Base-by-base conservation (phyloP, 768 basidiomycete species). In the Collybiopsis luxurians region DNA sequence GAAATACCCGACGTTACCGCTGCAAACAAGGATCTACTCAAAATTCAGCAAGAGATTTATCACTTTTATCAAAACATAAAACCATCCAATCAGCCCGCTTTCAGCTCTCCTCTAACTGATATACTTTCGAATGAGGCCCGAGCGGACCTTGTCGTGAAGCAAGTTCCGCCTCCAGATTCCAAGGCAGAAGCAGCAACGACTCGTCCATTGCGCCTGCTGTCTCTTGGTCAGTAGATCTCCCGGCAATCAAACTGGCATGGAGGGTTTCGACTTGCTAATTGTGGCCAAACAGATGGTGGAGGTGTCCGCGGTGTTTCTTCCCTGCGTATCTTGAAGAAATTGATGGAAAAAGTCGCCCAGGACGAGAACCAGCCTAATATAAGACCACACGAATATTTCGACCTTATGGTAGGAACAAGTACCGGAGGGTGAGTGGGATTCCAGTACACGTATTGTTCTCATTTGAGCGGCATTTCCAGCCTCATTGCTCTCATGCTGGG, bases 401-500 rank as follows among this genome's bases (percentile, higher is more conserved):
- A 74, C 45, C 68, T 74, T 66, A 71, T 74, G 38, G 66, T 64
- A 2, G 73, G 72, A 40, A 72, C 72, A 1, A 71, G 70, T 48
- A 69, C 69, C 0, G 71, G 72, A 59, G 72, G 72, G 70, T 71
- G 34, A 7, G 64, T n/a, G n/a, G n/a, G n/a, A n/a, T n/a, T n/a
- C n/a, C n/a, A n/a, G n/a, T n/a, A n/a, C n/a, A n/a, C n/a, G n/a
- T n/a, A n/a, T n/a, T n/a, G n/a, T n/a, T n/a, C n/a, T n/a, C n/a
- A n/a, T n/a, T n/a, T 39, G 15, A n/a, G 30, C 34, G 17, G 30
- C 9, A 28, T 21, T 23, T 55, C 31, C 23, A 70, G 69, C 3
- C 43, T 75, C 12, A 74, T 73, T n/a, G 72, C 72, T 2, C 64
- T 75, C 15, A 74, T 75, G 72, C 67, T 75, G 5, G 73, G 74